These are phyloP conservation scores for Tephrocybe sp. DNA, from an alignment of 768 basidiomycete species.

Conservation along the genomic window DNA sequence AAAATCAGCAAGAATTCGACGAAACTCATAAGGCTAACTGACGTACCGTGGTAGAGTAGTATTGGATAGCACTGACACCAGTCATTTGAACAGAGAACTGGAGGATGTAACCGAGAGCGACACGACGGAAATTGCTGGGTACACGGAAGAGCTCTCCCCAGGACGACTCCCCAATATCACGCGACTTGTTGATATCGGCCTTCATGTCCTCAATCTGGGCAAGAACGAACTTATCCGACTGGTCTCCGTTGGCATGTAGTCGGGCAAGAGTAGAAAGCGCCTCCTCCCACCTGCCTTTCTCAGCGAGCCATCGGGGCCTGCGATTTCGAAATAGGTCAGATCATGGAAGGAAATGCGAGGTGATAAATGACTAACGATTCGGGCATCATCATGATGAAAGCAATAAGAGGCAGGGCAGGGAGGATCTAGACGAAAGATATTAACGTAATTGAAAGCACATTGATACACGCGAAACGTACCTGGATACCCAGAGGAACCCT, in stretches of 20 bases:
- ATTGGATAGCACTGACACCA: conserved; percentile 55
- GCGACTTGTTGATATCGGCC: conserved; percentile 31
- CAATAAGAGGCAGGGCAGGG: conserved; percentile 46
- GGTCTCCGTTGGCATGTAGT: conserved; percentile 50
- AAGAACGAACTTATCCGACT: conserved; percentile 44
- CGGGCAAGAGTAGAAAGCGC: conserved; percentile 43
- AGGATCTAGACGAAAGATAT: conserved; percentile 27
- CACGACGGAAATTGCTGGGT: conserved; percentile 44
- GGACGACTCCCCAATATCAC: conserved; percentile 37
- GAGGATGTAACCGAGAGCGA: conserved; percentile 44
- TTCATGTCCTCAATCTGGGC: conserved; percentile 45
- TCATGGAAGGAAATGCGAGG: too few relatives aligned
- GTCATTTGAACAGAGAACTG: conserved; percentile 64
- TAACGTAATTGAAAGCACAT: not conserved
- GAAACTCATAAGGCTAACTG: not conserved
- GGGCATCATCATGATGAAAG: conserved; percentile 49
- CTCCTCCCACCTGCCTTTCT: conserved; percentile 48
- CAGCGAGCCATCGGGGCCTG: conserved; percentile 51
- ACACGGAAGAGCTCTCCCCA: conserved; percentile 40
- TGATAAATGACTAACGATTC: conserved; percentile 37
- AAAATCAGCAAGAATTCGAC: not conserved
- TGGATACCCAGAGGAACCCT: conserved; percentile 46
- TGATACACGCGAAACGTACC: conserved; percentile 16
- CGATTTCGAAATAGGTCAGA: not conserved
- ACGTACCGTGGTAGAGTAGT: conserved; percentile 44